Percentiles rank a stretch among this genome's conserved stretches.
These are phyloP conservation scores for Neopestalotiopsis sp. DNA, from an alignment of 2,329 filamentous ascomycete species.

Conservation along the genomic window DNA sequence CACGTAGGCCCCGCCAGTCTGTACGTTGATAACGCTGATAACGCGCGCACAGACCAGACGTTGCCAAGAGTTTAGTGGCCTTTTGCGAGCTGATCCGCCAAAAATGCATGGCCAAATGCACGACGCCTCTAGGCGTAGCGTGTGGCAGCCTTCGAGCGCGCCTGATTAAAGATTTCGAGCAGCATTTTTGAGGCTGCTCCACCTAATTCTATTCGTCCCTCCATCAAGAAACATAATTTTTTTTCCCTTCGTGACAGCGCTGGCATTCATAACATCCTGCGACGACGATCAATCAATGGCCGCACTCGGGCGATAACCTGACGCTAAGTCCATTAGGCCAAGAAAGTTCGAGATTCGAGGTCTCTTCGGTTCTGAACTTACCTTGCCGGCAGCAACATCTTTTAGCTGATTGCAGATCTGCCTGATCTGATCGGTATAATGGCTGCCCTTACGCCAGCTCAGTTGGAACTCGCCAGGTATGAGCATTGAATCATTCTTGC, in stretches of 20 bases:
- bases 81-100: background rate
- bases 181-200: conserved; percentile 1
- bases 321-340: conserved; percentile 1
- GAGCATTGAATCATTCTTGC: conserved; percentile 19
- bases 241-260: background rate
- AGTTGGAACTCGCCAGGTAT: conserved; percentile 64
- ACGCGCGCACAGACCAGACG: background rate
- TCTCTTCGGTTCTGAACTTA: background rate
- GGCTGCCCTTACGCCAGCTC: conserved; percentile 50
- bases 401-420: background rate
- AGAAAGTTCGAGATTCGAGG: conserved; percentile 12
- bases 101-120: background rate
- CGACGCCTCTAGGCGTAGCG: background rate
- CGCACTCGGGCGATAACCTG: conserved; percentile 1
- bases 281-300: background rate
- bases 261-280: background rate
- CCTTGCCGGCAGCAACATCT: background rate
- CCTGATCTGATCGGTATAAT: conserved; percentile 22
- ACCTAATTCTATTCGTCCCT: background rate
- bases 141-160: background rate
- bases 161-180: conserved; percentile 3
- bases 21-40: background rate
- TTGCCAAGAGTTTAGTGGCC: background rate
- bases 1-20: background rate
- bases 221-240: background rate